A percentile compares a stretch with the other conserved stretches of the same genome.
These are phyloP conservation scores for Rhizopogon vulgaris DNA, from an alignment of 768 basidiomycete genomes.

Conservation along the genomic window DNA sequence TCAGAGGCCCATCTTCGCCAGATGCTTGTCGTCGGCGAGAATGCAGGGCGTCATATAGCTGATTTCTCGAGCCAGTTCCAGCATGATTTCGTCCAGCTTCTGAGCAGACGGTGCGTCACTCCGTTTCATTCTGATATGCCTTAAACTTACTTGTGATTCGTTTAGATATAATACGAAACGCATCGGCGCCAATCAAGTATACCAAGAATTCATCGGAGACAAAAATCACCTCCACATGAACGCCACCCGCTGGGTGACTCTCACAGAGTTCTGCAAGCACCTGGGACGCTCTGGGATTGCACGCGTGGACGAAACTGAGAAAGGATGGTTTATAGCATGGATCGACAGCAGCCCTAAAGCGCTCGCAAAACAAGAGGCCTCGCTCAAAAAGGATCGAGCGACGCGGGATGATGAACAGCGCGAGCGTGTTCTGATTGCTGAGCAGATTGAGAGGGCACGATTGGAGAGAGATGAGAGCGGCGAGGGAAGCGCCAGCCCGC, in stretches of 20 bases:
- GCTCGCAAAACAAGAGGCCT: slow-evolving; percentile 82
- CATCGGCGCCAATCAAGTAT: slow-evolving; percentile 90
- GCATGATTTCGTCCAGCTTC: slow-evolving; percentile 82
- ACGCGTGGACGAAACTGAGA: slow-evolving; percentile 96
- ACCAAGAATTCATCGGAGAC: slow-evolving; percentile 96
- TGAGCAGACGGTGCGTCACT: slow-evolving; percentile 70
- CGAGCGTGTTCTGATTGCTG: slow-evolving; percentile 81
- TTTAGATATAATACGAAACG: slow-evolving; percentile 79
- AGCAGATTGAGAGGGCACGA: slow-evolving; percentile 89
- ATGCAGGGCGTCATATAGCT: slow-evolving; percentile 86
- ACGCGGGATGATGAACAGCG: slow-evolving; percentile 93
- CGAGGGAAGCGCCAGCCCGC: slow-evolving; percentile 28
- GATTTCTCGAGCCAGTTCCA: slow-evolving; percentile 89
- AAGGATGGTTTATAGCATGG: slow-evolving; percentile 97
- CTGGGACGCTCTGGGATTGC: slow-evolving; percentile 82
- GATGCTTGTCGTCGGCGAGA: slow-evolving; percentile 95
- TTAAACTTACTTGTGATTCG: not conserved
- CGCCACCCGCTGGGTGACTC: slow-evolving; percentile 93
- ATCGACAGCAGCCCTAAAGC: slow-evolving; percentile 96
- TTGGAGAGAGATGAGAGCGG: slow-evolving; percentile 37
- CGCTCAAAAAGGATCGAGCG: slow-evolving; percentile 85
- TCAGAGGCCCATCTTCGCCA: slow-evolving; percentile 91
- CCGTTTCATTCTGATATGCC: not conserved
- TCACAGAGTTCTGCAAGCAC: slow-evolving; percentile 92
- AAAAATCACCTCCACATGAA: slow-evolving; percentile 98